Evolutionary conservation across 495 filamentous ascomycete genomes (phyloP).

Genomic region (Daldinia concentrica): DNA sequence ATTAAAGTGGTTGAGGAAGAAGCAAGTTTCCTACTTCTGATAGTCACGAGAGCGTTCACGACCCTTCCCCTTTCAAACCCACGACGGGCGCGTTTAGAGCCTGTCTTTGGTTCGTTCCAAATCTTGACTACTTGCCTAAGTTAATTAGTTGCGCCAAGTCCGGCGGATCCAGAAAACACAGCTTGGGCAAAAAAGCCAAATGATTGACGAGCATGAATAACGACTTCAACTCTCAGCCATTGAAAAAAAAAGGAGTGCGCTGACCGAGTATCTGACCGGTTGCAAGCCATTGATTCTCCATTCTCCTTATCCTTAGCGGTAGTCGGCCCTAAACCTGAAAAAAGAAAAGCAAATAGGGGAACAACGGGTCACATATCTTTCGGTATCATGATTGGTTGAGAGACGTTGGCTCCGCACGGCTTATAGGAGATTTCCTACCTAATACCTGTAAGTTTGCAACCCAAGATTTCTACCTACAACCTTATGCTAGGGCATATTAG

Average conservation of each 20-base stretch:
- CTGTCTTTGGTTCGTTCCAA: constrained; percentile 20
- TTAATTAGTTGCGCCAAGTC: constrained; percentile 21
- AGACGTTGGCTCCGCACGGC: constrained; percentile 34
- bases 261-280: constrained; percentile 40
- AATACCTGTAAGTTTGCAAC: constrained; percentile 16
- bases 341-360: constrained; percentile 28
- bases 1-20: constrained; percentile 11
- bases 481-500: neutral
- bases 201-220: constrained; percentile 21
- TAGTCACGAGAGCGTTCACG: neutral
- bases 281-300: constrained; percentile 23
- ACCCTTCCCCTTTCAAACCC: constrained; percentile 19
- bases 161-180: constrained; percentile 22
- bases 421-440: constrained; percentile 28
- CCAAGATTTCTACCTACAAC: constrained; percentile 7
- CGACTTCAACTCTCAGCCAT: constrained; percentile 11
- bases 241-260: constrained; percentile 25
- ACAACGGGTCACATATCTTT: constrained; percentile 25
- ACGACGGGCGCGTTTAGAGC: constrained; percentile 13
- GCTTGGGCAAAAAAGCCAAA: constrained; percentile 25
- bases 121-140: constrained; percentile 10
- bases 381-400: constrained; percentile 33
- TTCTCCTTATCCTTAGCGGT: constrained; percentile 26
- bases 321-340: constrained; percentile 39
- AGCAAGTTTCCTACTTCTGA: constrained; percentile 6